Evolutionary conservation across 192 early-diverging fungal genomes (phyloP).

Genomic region (Lobosporangium transversale): DNA sequence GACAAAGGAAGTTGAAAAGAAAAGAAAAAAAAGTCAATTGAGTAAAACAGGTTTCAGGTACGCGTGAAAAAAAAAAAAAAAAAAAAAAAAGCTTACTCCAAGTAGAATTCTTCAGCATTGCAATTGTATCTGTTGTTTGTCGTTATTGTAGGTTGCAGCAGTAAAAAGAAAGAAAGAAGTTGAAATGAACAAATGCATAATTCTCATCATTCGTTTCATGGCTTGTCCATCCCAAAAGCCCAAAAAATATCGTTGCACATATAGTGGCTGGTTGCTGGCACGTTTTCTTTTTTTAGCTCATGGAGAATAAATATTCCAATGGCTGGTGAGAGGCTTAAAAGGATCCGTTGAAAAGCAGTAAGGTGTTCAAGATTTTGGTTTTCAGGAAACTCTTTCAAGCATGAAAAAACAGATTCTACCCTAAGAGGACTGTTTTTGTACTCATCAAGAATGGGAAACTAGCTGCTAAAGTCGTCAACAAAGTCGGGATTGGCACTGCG

Average conservation of each 20-base stretch:
- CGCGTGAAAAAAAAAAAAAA: too few relatives aligned
- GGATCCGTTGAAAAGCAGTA: too few relatives aligned
- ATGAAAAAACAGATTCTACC: too few relatives aligned
- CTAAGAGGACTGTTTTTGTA: too few relatives aligned
- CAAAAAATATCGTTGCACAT: not conserved
- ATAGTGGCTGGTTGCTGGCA: not conserved
- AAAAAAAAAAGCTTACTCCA: slow-evolving; percentile 32
- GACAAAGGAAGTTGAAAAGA: too few relatives aligned
- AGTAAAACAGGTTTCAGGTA: not conserved
- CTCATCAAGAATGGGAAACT: too few relatives aligned
- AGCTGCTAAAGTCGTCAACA: too few relatives aligned
- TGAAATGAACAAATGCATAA: not conserved
- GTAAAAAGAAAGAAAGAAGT: not conserved
- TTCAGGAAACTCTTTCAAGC: too few relatives aligned
- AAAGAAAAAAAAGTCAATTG: not conserved
- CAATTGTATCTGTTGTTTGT: not conserved
- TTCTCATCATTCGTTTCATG: not conserved
- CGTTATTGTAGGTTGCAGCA: not conserved
- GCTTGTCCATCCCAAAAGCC: not conserved
- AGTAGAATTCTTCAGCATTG: slow-evolving; percentile 53
- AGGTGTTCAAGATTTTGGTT: too few relatives aligned
- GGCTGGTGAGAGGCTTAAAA: too few relatives aligned
- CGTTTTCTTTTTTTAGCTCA: not conserved
- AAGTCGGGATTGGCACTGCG: too few relatives aligned
- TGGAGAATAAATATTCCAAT: too few relatives aligned